Evolutionary conservation across 2,329 filamentous ascomycete species (phyloP).

Genomic region (Trichoderma harzianum): DNA sequence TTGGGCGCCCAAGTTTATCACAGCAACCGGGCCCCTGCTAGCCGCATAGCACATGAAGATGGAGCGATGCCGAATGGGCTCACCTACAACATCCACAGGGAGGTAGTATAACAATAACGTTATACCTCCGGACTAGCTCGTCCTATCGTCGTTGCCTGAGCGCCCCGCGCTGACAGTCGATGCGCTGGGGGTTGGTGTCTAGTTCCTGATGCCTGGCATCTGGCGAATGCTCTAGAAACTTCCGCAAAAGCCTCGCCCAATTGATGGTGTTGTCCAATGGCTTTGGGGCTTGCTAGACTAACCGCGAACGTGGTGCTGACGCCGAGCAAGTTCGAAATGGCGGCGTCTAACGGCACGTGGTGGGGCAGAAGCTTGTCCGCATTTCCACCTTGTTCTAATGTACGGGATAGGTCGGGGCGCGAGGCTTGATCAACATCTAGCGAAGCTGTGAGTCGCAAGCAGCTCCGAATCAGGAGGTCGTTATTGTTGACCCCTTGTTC

Average conservation of each 20-base stretch:
- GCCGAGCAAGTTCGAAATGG: neutral
- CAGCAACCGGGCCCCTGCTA: neutral
- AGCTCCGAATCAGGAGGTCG: constrained; percentile 6
- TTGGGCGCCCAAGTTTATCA: neutral
- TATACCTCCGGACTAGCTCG: neutral
- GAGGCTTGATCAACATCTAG: neutral
- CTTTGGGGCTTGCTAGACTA: neutral
- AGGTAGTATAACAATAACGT: neutral
- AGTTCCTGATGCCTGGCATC: neutral
- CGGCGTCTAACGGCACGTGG: neutral
- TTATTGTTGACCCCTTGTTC: neutral
- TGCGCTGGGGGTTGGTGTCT: neutral
- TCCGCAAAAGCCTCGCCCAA: neutral
- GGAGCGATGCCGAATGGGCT: neutral
- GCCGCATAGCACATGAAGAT: neutral
- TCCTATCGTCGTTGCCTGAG: neutral
- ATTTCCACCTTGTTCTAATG: neutral
- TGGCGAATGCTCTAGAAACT: constrained; percentile 4
- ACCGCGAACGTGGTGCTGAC: neutral
- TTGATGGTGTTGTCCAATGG: neutral
- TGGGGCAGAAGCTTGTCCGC: neutral
- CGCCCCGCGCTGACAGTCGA: neutral
- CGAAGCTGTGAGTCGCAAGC: neutral
- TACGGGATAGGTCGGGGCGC: neutral
- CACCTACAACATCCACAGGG: neutral